Evolutionary conservation across 129 eudicot genomes (phyloP).

Genomic region (Oenanthe sinensis): DNA sequence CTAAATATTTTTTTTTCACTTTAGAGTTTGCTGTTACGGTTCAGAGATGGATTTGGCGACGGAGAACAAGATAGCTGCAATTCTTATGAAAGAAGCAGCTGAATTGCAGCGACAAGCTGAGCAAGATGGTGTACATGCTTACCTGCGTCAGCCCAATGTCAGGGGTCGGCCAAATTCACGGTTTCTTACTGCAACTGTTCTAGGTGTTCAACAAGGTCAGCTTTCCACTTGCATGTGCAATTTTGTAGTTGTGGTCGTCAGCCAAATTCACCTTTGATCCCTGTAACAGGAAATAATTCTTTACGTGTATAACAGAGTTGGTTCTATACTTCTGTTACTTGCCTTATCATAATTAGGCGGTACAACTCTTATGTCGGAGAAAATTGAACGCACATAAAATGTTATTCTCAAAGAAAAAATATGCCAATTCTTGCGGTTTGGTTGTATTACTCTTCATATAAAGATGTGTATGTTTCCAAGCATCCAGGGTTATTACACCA

Average conservation of each 20-base stretch:
- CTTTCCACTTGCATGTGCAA: not conserved
- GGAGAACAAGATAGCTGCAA: constrained; percentile 80
- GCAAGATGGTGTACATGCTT: constrained; percentile 68
- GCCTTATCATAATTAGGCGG: not conserved
- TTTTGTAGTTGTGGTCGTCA: not conserved
- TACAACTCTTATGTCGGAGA: not conserved
- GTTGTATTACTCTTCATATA: not conserved
- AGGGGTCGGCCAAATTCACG: constrained; percentile 91
- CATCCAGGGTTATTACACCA: not conserved
- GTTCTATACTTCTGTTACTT: not conserved
- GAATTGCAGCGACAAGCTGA: constrained; percentile 78
- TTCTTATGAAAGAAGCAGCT: constrained; percentile 86
- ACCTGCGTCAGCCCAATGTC: constrained; percentile 60
- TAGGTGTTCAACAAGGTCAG: constrained; percentile 83
- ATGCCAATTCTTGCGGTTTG: not conserved
- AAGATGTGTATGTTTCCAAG: not conserved
- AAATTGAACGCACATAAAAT: not conserved
- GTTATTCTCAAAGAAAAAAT: not conserved
- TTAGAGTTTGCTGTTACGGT: not conserved
- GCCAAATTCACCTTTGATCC: not conserved
- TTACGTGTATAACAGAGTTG: not conserved
- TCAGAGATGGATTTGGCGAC: constrained; percentile 83
- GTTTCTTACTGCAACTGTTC: constrained; percentile 88
- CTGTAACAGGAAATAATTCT: not conserved
- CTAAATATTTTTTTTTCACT: not conserved